Evolutionary conservation across 2,329 filamentous ascomycete genomes (phyloP).

Genomic region (Xylariales sp.): DNA sequence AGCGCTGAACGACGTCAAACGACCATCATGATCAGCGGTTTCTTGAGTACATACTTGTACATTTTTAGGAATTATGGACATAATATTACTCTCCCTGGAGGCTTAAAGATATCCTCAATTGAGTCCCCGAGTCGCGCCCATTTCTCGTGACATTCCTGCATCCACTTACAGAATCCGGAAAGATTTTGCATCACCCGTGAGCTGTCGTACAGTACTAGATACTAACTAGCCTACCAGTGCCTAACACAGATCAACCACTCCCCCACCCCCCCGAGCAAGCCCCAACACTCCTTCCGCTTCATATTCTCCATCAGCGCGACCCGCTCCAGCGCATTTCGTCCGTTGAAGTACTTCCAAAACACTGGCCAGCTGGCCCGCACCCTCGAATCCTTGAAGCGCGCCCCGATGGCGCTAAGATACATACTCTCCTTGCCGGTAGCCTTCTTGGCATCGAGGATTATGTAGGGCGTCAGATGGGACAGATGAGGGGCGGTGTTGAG

Average conservation of each 20-base stretch:
- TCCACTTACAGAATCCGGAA: no score
- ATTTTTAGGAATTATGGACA: no score
- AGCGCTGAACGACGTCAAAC: no score
- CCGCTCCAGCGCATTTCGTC: slow-evolving; percentile 76
- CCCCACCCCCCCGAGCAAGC: slow-evolving; percentile 58
- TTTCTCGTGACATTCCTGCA: no score
- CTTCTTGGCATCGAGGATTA: slow-evolving; percentile 74
- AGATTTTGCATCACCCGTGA: no score
- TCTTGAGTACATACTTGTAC: no score
- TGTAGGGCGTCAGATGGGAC: slow-evolving; percentile 53
- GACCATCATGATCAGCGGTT: no score
- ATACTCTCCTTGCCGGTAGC: slow-evolving; percentile 74
- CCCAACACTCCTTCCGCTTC: slow-evolving; percentile 78
- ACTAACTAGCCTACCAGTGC: slow-evolving; percentile 69
- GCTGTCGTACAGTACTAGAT: no score
- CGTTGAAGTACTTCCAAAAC: slow-evolving; percentile 85
- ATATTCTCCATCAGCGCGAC: slow-evolving; percentile 80
- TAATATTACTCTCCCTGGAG: no score
- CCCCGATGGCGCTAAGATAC: slow-evolving; percentile 59
- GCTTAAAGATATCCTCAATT: no score
- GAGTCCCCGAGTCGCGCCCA: no score
- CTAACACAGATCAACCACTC: slow-evolving; percentile 64
- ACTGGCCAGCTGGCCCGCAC: slow-evolving; percentile 64
- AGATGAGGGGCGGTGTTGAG: slow-evolving; percentile 54
- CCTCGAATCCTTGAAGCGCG: slow-evolving; percentile 47